phyloP scores from a whole-genome alignment of 169 alveolate genomes.

The Ophryocystis elektroscirrha region DNA sequence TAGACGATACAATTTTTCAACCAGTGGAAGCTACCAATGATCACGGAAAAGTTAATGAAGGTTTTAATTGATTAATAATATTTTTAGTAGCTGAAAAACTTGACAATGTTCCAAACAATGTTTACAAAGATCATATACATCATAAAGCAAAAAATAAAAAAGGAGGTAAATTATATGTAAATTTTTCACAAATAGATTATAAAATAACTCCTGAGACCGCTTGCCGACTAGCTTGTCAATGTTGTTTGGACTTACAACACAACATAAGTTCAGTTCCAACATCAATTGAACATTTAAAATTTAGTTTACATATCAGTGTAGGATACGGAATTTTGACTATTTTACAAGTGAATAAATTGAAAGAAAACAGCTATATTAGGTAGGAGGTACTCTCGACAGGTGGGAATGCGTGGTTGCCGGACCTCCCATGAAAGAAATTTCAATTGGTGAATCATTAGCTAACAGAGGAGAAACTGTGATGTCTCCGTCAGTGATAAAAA shows the following conservation, averaged over 20 bases:
- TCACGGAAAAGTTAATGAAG: too few relatives aligned
- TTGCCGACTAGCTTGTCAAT: constrained; percentile 11
- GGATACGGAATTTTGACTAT: constrained; percentile 37
- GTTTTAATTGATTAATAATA: too few relatives aligned
- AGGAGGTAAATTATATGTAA: too few relatives aligned
- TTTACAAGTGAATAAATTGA: constrained; percentile 32
- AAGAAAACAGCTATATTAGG: constrained; percentile 2
- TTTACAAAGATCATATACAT: too few relatives aligned
- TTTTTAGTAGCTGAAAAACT: too few relatives aligned
- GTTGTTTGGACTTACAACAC: constrained; percentile 39
- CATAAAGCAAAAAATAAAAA: too few relatives aligned
- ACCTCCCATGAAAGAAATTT: constrained; percentile 36
- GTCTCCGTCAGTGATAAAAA: constrained; percentile 14
- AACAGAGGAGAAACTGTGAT: constrained; percentile 28
- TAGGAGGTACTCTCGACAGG: constrained; percentile 28
- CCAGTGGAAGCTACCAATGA: too few relatives aligned
- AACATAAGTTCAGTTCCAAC: constrained; percentile 30
- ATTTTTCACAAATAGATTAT: too few relatives aligned
- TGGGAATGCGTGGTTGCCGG: constrained; percentile 49
- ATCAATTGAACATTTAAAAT: constrained; percentile 18
- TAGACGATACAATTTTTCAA: neutral
- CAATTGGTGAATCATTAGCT: constrained; percentile 44
- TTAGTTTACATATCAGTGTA: constrained; percentile 40
- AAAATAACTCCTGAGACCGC: neutral
- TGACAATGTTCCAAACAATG: too few relatives aligned